Evolutionary conservation across 306 rosid species (phyloP).

Genomic region (Macrotyloma uniflorum): DNA sequence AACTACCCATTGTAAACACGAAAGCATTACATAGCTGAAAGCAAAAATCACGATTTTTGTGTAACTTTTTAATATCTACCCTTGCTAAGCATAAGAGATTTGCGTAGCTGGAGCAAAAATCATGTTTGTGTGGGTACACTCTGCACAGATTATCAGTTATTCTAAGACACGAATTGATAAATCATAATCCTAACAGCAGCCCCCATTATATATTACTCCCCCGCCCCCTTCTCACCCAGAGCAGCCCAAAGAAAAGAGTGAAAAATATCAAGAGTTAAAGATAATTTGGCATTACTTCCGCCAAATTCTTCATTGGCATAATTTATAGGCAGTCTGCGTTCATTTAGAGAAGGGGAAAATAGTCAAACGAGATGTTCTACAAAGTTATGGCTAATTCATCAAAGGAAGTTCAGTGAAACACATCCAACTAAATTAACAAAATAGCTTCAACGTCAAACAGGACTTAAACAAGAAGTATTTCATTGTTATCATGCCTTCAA

Average conservation of each 20-base stretch:
- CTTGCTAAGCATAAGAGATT: not conserved
- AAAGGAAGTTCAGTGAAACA: slow-evolving; percentile 18
- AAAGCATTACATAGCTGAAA: not conserved
- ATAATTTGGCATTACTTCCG: not conserved
- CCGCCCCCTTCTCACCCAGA: not conserved
- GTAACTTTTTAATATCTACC: slow-evolving; percentile 24
- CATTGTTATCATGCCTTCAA: not conserved
- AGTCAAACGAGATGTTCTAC: not conserved
- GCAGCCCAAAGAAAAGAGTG: slow-evolving; percentile 9
- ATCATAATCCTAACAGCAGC: slow-evolving; percentile 3
- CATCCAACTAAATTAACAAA: slow-evolving; percentile 19
- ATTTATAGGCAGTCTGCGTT: slow-evolving; percentile 13
- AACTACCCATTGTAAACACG: slow-evolving; percentile 7
- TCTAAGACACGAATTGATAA: not conserved
- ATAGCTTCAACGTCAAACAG: slow-evolving; percentile 14
- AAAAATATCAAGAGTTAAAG: slow-evolving; percentile 27
- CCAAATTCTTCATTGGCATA: slow-evolving; percentile 16
- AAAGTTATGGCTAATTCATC: slow-evolving; percentile 11
- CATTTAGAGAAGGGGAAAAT: not conserved
- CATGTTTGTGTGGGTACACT: slow-evolving; percentile 5
- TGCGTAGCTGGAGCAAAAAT: slow-evolving; percentile 30
- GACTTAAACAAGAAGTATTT: slow-evolving; percentile 31
- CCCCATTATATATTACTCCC: not conserved
- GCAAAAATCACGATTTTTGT: slow-evolving; percentile 31
- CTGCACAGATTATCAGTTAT: slow-evolving; percentile 2